A percentile compares a stretch with the other conserved stretches of the same genome.
Conservation (phyloP, 2,329 filamentous ascomycete genomes). For the Tolypocladium ovalisporum region DNA sequence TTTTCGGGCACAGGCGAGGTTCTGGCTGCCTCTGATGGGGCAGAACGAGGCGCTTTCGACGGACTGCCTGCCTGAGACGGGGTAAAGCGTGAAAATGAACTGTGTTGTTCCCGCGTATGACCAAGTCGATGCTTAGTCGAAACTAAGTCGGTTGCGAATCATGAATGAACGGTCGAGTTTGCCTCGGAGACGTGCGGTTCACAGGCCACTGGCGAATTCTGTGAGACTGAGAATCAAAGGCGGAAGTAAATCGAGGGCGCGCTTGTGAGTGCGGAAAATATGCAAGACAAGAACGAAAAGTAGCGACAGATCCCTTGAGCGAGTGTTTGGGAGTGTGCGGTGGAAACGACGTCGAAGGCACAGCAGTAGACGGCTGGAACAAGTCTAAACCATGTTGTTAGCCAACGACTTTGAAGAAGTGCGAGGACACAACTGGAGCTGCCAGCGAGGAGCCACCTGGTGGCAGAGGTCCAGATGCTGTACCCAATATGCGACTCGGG, state of each 20-base stretch:
- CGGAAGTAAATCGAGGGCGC: background rate
- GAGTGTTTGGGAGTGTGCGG: background rate
- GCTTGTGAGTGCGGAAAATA: background rate
- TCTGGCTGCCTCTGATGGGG: slow-evolving; percentile 1
- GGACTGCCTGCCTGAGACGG: background rate
- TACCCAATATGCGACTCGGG: background rate
- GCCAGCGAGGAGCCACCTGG: background rate
- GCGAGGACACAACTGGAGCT: background rate
- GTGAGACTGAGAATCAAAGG: background rate
- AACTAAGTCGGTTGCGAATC: slow-evolving; percentile 10
- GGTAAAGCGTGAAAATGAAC: background rate
- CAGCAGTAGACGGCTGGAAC: background rate
- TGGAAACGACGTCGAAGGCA: background rate
- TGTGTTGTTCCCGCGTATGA: slow-evolving; percentile 11
- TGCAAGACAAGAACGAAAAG: background rate
- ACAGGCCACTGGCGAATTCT: slow-evolving; percentile 5
- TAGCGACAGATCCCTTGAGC: background rate
- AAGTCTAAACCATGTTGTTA: background rate
- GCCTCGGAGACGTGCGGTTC: slow-evolving; percentile 9
- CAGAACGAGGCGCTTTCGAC: background rate
- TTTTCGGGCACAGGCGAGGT: too few species aligned
- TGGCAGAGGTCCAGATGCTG: background rate
- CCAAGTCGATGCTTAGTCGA: slow-evolving; percentile 11
- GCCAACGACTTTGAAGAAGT: background rate
- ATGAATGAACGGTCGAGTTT: slow-evolving; percentile 9